Evolutionary conservation across 2,329 filamentous ascomycete species (phyloP).

Genomic region (Ophiosphaerella narmari): DNA sequence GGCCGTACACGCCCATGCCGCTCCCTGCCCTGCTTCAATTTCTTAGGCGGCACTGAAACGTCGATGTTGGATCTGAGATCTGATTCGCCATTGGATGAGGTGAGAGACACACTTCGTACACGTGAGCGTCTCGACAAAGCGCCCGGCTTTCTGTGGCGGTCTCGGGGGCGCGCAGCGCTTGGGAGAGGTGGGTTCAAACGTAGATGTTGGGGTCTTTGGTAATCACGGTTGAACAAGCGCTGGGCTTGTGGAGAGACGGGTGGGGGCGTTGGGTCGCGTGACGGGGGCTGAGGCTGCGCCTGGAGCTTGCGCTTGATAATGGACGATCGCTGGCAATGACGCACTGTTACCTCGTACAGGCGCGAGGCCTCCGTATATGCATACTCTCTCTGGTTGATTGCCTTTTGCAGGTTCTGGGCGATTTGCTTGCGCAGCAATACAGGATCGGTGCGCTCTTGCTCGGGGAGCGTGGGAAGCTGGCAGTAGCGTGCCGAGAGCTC

Average conservation of each 20-base stretch:
- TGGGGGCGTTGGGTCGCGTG: conserved; percentile 62
- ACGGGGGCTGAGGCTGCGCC: conserved; percentile 63
- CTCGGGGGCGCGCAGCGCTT: conserved; percentile 24
- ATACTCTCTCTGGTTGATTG: conserved; percentile 60
- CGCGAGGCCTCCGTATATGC: conserved; percentile 61
- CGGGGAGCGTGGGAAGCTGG: conserved; percentile 56
- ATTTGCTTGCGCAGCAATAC: conserved; percentile 60
- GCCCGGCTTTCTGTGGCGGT: conserved; percentile 26
- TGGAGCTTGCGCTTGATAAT: conserved; percentile 66
- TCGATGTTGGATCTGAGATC: conserved; percentile 25
- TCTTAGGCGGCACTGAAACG: conserved; percentile 18
- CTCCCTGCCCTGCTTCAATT: conserved; percentile 39
- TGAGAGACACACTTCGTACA: conserved; percentile 14
- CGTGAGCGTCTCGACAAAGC: conserved; percentile 17
- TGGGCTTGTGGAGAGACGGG: conserved; percentile 49
- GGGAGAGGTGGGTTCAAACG: conserved; percentile 32
- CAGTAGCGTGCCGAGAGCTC: conserved; percentile 55
- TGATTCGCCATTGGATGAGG: conserved; percentile 24
- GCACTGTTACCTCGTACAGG: conserved; percentile 61
- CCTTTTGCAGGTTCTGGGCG: conserved; percentile 59
- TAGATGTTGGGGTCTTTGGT: conserved; percentile 32
- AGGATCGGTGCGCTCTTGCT: conserved; percentile 57
- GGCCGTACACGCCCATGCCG: conserved; percentile 44
- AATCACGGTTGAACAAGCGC: conserved; percentile 25
- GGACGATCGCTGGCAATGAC: conserved; percentile 61